Base-by-base conservation (phyloP, 768 basidiomycete species). In the Melanogaster broomeanus region DNA sequence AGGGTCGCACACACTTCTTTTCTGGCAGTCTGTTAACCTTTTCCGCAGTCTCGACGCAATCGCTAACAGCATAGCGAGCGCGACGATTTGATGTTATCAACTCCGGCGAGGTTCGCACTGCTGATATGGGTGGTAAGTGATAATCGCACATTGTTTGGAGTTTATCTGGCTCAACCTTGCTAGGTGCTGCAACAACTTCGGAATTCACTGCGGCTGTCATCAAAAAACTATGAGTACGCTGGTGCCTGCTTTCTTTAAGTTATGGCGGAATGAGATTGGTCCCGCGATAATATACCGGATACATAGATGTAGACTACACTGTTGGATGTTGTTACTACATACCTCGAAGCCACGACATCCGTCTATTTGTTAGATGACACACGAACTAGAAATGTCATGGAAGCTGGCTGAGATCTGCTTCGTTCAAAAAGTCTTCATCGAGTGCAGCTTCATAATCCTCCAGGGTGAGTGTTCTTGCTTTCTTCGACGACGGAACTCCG, bases 141-240 rank as follows among this genome's bases (percentile, higher is more conserved):
- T 49, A 27, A 22, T 11, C 12, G 22, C 41, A 42, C 46, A 21
- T 4, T 25, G 31, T 24, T 19, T 31, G 28, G 24, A 8, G 35
- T 44, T 37, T 42, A 49, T 40, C 27, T 15, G 42, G 31, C 30
- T 64, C 48, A 57, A 52, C 48, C 31, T 31, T 49, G 21, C 11
- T 53, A 91, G 92, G 94, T 50, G 84, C 87, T 56, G 83, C 92
- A 40, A 90, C 89, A 25, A 99, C 96, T 51, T 92, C 90, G 25
- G 96, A 98, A 64, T 93, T 99, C 76, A 99, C 97, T 34, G 77
- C 85, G 42, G 95, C 90, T 40, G 80, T 99, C 67, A 93, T 98
- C 74, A 82, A 88, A 72, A 87, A 85, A 69, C 74, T 92, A 61
- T 83, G 72, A 69, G 52, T 33, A 7, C 19, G 33, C 48, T 16